phyloP scores from a whole-genome alignment of 164 flowering plant genomes.

The Liquidambar formosana region DNA sequence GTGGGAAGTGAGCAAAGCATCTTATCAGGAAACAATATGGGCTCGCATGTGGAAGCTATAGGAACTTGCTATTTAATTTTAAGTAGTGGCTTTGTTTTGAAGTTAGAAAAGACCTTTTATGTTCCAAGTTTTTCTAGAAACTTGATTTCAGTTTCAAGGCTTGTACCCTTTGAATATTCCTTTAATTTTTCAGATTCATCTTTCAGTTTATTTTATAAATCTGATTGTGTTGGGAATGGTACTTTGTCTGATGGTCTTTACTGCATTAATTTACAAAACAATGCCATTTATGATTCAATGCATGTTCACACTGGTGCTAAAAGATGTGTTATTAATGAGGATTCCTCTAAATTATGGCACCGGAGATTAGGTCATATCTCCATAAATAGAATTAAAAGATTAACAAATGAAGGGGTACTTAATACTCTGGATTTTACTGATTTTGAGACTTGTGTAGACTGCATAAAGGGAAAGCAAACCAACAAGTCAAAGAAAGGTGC shows the following conservation, averaged over 20 bases:
- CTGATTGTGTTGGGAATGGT: constrained; percentile 22
- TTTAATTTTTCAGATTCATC: constrained; percentile 10
- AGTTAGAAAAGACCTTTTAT: constrained; percentile 25
- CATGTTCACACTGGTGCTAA: constrained; percentile 21
- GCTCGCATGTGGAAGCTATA: too few species aligned
- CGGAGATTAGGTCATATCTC: constrained; percentile 20
- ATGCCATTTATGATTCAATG: constrained; percentile 8
- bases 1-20: too few species aligned
- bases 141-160: constrained; percentile 26
- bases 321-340: constrained; percentile 16
- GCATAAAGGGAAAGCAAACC: constrained; percentile 31
- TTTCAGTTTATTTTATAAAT: constrained; percentile 13
- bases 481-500: constrained; percentile 21
- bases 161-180: constrained; percentile 20
- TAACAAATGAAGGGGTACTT: constrained; percentile 26
- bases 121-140: constrained; percentile 23
- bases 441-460: constrained; percentile 24
- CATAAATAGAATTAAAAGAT: constrained; percentile 17
- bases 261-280: constrained; percentile 11
- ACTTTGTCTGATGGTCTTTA: constrained; percentile 24
- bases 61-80: constrained; percentile 20
- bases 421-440: constrained; percentile 26
- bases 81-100: constrained; percentile 25
- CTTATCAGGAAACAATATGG: too few species aligned
- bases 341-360: constrained; percentile 22